Percentiles rank a stretch among this genome's conserved stretches.
phyloP scores from a whole-genome alignment of 1,284 basidiomycete species.

The Irpex rosettiformis region DNA sequence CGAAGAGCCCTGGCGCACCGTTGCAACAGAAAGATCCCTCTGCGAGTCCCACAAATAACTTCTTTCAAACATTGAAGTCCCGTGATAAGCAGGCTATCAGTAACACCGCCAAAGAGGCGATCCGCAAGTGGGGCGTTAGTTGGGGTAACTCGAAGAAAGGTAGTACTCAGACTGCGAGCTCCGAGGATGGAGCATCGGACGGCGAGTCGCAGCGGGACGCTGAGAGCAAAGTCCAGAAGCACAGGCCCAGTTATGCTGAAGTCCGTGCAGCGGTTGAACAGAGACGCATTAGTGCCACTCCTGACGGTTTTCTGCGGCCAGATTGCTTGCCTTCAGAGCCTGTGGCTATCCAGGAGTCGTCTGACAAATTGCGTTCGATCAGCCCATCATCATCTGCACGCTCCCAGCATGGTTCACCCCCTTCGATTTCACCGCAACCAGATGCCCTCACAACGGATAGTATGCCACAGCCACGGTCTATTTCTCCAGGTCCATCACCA shows the following conservation, averaged over 20 bases:
- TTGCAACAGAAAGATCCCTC: conserved; percentile 16
- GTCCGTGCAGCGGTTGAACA: conserved; percentile 67
- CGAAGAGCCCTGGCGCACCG: conserved; percentile 20
- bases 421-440: conserved; percentile 26
- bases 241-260: conserved; percentile 63
- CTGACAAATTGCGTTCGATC: conserved; percentile 26
- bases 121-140: conserved; percentile 86
- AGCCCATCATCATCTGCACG: conserved; percentile 25
- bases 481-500: conserved; percentile 8
- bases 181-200: conserved; percentile 40
- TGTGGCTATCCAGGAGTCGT: conserved; percentile 31
- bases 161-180: conserved; percentile 29
- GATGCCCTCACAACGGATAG: conserved; percentile 6
- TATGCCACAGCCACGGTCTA: conserved; percentile 10
- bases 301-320: conserved; percentile 30
- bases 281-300: conserved; percentile 36
- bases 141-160: conserved; percentile 68
- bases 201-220: conserved; percentile 35
- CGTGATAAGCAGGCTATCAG: conserved; percentile 83
- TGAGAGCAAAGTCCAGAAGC: conserved; percentile 35
- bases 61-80: conserved; percentile 73
- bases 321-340: conserved; percentile 25
- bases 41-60: conserved; percentile 36
- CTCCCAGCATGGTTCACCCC: conserved; percentile 12
- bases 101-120: conserved; percentile 77